These are phyloP conservation scores for Phoma herbarum DNA, from an alignment of 2,329 filamentous ascomycete genomes.

Conservation along the genomic window DNA sequence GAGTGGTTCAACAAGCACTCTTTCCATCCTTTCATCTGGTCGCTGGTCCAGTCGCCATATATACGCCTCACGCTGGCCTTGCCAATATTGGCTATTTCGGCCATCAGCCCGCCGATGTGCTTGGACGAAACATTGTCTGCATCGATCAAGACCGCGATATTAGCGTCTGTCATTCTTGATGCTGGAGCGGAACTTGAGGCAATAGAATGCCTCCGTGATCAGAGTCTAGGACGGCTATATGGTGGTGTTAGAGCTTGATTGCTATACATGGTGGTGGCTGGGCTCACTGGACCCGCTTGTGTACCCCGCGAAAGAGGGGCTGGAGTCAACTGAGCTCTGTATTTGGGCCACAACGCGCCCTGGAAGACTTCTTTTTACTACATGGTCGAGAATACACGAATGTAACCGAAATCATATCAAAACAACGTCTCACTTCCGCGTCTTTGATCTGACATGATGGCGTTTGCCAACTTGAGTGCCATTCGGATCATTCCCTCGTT, in stretches of 20 bases:
- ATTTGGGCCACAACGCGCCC: neutral
- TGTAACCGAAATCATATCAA: neutral
- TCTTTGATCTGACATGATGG: neutral
- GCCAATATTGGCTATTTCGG: constrained; percentile 47
- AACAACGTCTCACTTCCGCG: neutral
- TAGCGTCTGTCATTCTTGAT: constrained; percentile 2
- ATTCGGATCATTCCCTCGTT: neutral
- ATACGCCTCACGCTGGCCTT: constrained; percentile 42
- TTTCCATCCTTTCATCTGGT: constrained; percentile 35
- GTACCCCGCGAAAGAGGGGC: constrained; percentile 1
- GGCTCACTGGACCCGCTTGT: neutral
- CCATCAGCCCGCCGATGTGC: constrained; percentile 38
- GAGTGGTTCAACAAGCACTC: constrained; percentile 29
- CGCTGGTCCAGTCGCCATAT: constrained; percentile 43
- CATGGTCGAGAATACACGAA: neutral
- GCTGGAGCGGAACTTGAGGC: neutral
- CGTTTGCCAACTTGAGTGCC: neutral
- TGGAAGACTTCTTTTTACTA: neutral
- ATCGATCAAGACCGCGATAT: constrained; percentile 35
- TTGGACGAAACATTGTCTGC: constrained; percentile 39
- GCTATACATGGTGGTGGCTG: neutral
- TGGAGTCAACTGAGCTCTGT: neutral
- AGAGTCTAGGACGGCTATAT: neutral
- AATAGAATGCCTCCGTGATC: neutral
- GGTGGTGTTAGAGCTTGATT: neutral